phyloP scores from a whole-genome alignment of 202 grass and related monocot genomes.

The Panicum virgatum region DNA sequence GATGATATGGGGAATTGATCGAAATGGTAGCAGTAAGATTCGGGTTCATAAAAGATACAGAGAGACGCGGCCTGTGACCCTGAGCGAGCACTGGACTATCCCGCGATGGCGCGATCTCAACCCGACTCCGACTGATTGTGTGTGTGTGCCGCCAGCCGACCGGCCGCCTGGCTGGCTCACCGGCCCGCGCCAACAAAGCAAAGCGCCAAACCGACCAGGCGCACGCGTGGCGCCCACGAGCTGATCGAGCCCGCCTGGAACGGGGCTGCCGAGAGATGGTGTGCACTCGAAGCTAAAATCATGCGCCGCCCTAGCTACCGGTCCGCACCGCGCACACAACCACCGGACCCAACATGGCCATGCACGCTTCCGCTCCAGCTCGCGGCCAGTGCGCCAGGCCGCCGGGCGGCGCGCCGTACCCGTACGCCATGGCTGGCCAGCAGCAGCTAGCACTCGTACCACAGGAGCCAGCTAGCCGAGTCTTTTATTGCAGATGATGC shows the following conservation, averaged over 20 bases:
- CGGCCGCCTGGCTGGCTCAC: background rate
- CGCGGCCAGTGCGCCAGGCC: no score
- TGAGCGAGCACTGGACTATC: background rate
- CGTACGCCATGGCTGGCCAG: no score
- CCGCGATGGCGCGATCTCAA: no score
- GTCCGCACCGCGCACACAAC: background rate
- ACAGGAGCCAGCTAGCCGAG: background rate
- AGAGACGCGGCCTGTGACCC: no score
- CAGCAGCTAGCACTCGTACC: background rate
- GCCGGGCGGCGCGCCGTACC: background rate
- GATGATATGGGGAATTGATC: no score
- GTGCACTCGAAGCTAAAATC: constrained; percentile 52
- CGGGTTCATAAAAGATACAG: background rate
- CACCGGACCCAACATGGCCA: no score
- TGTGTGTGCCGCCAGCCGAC: background rate
- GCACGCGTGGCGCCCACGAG: background rate
- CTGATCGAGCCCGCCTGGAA: constrained; percentile 1
- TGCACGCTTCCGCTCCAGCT: no score
- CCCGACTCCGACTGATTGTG: background rate
- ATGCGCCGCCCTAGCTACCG: constrained; percentile 22
- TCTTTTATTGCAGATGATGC: background rate
- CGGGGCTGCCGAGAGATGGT: no score
- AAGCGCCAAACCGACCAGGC: constrained; percentile 8
- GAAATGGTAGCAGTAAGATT: background rate
- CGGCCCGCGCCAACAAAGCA: no score